Conservation (phyloP, 805 yeast species). For the Cyberlindnera galapagoensis region DNA sequence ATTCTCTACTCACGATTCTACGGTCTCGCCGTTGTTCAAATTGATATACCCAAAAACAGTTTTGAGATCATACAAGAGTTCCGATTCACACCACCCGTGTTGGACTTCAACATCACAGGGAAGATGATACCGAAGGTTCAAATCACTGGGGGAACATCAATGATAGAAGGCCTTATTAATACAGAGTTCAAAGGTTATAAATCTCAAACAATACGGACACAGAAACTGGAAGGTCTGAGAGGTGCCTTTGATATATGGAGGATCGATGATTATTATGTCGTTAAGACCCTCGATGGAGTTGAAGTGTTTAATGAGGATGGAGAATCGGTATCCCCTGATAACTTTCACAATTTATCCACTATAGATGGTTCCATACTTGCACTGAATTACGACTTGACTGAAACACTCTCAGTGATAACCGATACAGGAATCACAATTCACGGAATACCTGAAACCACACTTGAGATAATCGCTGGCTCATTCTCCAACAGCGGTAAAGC, state of each 20-base stretch:
- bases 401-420: too few species aligned
- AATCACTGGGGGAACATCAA: constrained; percentile 17
- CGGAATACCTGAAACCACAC: too few species aligned
- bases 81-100: constrained; percentile 12
- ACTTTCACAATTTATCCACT: constrained; percentile 10
- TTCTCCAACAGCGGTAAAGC: neutral
- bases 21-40: constrained; percentile 4
- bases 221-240: too few species aligned
- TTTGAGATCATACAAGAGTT: neutral
- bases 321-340: constrained; percentile 1
- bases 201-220: neutral
- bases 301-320: constrained; percentile 2
- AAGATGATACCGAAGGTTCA: constrained; percentile 18
- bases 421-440: too few species aligned
- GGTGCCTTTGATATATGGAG: constrained; percentile 13
- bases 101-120: constrained; percentile 21
- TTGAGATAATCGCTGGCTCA: neutral
- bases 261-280: constrained; percentile 6
- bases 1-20: constrained; percentile 6
- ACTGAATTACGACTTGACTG: too few species aligned
- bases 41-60: constrained; percentile 1
- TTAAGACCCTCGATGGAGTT: constrained; percentile 8
- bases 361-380: too few species aligned
- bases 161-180: constrained; percentile 15
- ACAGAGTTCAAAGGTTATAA: constrained; percentile 20